phyloP scores from a whole-genome alignment of 345 rosid species.

The Kandelia obovata region DNA sequence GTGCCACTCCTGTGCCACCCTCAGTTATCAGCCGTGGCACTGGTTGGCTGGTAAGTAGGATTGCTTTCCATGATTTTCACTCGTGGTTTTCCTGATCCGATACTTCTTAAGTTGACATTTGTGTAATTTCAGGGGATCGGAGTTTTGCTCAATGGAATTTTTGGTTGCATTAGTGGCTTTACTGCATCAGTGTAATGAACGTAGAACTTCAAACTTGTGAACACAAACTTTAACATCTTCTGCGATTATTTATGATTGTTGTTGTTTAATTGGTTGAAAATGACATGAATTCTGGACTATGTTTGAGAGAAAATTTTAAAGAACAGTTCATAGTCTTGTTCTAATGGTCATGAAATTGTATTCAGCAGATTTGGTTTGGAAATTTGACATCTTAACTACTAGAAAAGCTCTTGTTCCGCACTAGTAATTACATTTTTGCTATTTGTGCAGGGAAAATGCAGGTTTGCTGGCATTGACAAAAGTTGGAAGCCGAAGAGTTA shows the following conservation, averaged over 20 bases:
- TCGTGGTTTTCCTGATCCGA: slow-evolving; percentile 3
- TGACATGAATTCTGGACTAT: too few relatives aligned
- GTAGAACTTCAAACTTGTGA: not conserved
- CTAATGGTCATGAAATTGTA: not conserved
- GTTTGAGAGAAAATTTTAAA: too few relatives aligned
- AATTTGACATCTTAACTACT: too few relatives aligned
- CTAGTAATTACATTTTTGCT: not conserved
- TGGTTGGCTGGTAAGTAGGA: slow-evolving; percentile 65
- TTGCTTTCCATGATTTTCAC: not conserved
- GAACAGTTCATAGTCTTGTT: too few relatives aligned
- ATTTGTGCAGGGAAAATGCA: slow-evolving; percentile 19
- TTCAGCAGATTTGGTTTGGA: not conserved
- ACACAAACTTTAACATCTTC: not conserved
- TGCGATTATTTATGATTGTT: too few relatives aligned
- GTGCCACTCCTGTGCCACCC: slow-evolving; percentile 80
- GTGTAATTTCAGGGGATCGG: slow-evolving; percentile 57
- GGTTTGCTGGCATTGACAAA: slow-evolving; percentile 22
- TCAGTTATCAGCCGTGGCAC: slow-evolving; percentile 74
- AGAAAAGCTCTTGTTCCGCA: not conserved
- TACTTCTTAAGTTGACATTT: not conserved
- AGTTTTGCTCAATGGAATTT: slow-evolving; percentile 53
- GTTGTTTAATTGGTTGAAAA: too few relatives aligned
- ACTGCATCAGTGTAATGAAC: slow-evolving; percentile 71
- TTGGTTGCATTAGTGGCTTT: slow-evolving; percentile 64
- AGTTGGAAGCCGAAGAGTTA: slow-evolving; percentile 25